Evolutionary conservation across 2,329 filamentous ascomycete genomes (phyloP).

Genomic region (Aspergillus fructus): DNA sequence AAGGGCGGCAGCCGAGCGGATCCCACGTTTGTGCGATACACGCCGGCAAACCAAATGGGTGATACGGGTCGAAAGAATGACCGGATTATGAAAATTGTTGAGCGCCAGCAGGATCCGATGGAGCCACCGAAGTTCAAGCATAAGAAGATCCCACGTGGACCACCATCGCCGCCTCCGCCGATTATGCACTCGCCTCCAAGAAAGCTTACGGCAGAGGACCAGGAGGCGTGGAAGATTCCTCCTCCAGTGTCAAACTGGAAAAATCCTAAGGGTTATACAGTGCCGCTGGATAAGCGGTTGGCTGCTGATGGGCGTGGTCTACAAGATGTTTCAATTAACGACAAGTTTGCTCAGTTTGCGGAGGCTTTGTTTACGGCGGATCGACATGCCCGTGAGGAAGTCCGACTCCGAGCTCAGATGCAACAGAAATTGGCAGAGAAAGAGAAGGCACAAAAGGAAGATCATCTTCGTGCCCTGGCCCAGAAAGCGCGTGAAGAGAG

Average conservation of each 20-base stretch:
- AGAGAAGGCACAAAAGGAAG: conserved; percentile 92
- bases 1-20: conserved; percentile 77
- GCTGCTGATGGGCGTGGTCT: conserved; percentile 89
- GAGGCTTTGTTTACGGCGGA: conserved; percentile 95
- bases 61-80: conserved; percentile 82
- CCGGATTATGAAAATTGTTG: conserved; percentile 97
- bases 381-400: conserved; percentile 90
- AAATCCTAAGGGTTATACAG: conserved; percentile 97
- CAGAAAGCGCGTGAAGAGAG: conserved; percentile 89
- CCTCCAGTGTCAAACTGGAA: conserved; percentile 98
- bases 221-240: conserved; percentile 91
- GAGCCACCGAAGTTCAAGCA: conserved; percentile 98
- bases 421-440: conserved; percentile 95
- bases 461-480: conserved; percentile 80
- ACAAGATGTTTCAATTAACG: conserved; percentile 94
- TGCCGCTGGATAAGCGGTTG: conserved; percentile 90
- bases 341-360: conserved; percentile 95
- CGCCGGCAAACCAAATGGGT: conserved; percentile 95
- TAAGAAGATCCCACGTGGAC: conserved; percentile 94
- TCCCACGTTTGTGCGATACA: conserved; percentile 92
- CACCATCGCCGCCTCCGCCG: conserved; percentile 87
- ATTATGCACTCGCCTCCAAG: conserved; percentile 93
- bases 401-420: conserved; percentile 88
- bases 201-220: conserved; percentile 94
- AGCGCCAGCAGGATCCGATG: conserved; percentile 90